Evolutionary conservation across 2,329 filamentous ascomycete genomes (phyloP), one percentile per base, ranked within the genome.

Genomic region (Pseudogymnoascus sp.): DNA sequence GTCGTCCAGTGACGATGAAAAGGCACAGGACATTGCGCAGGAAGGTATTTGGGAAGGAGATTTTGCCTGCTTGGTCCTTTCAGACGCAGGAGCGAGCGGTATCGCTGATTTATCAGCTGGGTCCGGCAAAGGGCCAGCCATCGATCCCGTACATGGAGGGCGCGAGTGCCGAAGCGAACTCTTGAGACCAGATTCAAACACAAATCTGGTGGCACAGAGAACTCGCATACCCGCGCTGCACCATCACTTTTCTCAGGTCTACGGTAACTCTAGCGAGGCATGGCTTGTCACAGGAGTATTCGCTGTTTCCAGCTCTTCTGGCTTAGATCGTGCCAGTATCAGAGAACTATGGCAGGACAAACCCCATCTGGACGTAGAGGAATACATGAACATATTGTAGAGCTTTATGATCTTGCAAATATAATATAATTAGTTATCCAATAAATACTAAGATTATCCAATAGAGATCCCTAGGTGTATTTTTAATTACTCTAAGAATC

Each of bases 181-280:
- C 7, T 61, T 71, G 57, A 69, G 69, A 47, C 67, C 69, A 2
- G 70, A 71, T 60, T 64, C 70, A n/a, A 72, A 72, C 64, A 71
- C 70, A 3, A 72, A 71, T 64, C 59, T 72, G 28, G 62, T 66
- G 15, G 62, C 58, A 22, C 67, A 67, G 59, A 62, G 69, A 30
- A 70, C 66, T 5, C 58, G 70, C 35, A 67, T 72, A 3, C 70
- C 70, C n/a, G 62, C 62, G 2, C 6, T 61, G 1, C 58, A 58
- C 14, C 28, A 53, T 6, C 47, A 33, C 15, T 53, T 53, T 28
- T 12, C 22, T 11, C 25, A 35, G 9, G 28, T 53, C 4, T 15
- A 11, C 4, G 28, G 28, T 53, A 33, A 35, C 33, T 11, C 25
- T 53, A 53, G 47, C 15, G 47, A 53, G 11, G 47, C 47, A 14